Evolutionary conservation across 257 asterid genomes (phyloP), one percentile per base, ranked within the genome.

Genomic region (Schizonepeta tenuifolia): DNA sequence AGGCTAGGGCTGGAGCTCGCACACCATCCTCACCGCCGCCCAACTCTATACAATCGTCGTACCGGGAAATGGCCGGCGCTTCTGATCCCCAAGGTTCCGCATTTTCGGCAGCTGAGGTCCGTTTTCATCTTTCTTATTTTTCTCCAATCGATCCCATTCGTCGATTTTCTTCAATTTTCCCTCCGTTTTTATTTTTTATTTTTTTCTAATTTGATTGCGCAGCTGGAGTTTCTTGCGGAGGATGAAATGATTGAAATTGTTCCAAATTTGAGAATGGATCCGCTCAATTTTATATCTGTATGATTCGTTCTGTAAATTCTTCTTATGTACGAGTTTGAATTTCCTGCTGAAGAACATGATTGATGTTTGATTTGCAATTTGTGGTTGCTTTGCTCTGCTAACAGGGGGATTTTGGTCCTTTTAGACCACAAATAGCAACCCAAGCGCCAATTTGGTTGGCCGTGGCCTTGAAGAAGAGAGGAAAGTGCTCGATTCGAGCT

Each of bases 211-310:
- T 69, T 33, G 61, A 57, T 78, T 46, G 22, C 47, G 85, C 87
- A 90, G 99, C 40, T 95, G 87, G 97, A 95, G 88, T 95, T 95
- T 87, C 86, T 95, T 14, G 95, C 99, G 1, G 99, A 95, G 84
- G 99, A 95, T 82, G 99, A 92, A 77, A 64, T 73, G 78, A 44
- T 92, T 69, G 94, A 85, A 74, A 88, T 95, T 64, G 96, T 86
- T 40, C 96, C 99, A 31, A 92, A 90, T 79, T 61, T 84, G 92
- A 84, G 88, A 61, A 88, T 95, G 96, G 96, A 92, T 53, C 79
- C 85, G n/a, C 96, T 92, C 68, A 83, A 91, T 81, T 87, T 95
- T 79, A 87, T 88, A 74, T 87, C 91, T 31, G 98, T 92, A 90
- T 35, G 44, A 5, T 58, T 44, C 9, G 36, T 36, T 59, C 46